Percentiles rank a stretch among this genome's conserved stretches.
Conservation (phyloP, 352 stramenopile genomes). For the Phytophthora pinifolia region DNA sequence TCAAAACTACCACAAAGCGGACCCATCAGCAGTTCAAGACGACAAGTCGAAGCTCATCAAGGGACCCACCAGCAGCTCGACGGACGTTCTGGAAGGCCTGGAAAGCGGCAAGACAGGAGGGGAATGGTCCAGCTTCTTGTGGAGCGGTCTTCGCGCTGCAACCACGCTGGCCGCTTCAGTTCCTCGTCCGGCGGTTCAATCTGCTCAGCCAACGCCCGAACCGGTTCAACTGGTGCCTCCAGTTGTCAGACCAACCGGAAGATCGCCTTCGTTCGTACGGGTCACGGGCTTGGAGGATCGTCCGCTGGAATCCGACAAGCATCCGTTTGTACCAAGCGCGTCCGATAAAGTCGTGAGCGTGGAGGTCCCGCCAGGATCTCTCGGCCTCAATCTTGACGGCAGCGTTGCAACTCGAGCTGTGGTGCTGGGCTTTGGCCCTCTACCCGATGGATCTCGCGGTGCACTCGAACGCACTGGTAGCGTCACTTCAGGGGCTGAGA, state of each 20-base stretch:
- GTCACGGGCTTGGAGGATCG: conserved; percentile 31
- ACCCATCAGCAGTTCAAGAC: conserved; percentile 3
- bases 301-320: conserved; percentile 1
- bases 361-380: conserved; percentile 47
- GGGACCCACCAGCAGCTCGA: conserved; percentile 20
- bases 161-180: conserved; percentile 7
- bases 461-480: conserved; percentile 43
- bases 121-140: conserved; percentile 18
- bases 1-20: conserved; percentile 11
- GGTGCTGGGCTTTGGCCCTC: conserved; percentile 59
- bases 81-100: conserved; percentile 6
- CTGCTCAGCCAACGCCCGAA: not conserved
- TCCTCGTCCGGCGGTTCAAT: not conserved
- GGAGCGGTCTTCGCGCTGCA: conserved; percentile 13
- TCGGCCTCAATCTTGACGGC: conserved; percentile 62
- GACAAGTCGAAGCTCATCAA: conserved; percentile 22
- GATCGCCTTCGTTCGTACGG: conserved; percentile 22
- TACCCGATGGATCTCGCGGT: conserved; percentile 53
- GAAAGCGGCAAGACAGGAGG: conserved; percentile 11
- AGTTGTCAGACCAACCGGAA: conserved; percentile 1
- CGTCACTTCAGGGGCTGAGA: conserved; percentile 39
- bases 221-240: not conserved
- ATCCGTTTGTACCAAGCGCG: conserved; percentile 13
- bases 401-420: conserved; percentile 36
- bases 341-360: conserved; percentile 39